These are phyloP conservation scores for Pseudogymnoascus sp. DNA, from an alignment of 2,329 filamentous ascomycete species.

Conservation along the genomic window DNA sequence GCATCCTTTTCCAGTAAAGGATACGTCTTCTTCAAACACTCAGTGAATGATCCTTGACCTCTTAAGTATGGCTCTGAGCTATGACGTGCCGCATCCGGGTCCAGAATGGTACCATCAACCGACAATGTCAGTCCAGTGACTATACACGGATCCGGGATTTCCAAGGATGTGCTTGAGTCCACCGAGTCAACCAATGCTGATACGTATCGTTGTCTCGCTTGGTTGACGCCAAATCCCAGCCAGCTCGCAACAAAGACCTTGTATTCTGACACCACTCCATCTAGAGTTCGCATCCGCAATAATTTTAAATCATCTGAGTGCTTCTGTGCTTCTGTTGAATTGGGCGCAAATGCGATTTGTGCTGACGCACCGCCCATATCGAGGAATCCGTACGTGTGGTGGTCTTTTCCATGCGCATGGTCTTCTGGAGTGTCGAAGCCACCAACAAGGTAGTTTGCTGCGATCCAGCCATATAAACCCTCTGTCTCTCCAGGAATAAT, in stretches of 20 bases:
- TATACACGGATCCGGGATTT: conserved; percentile 86
- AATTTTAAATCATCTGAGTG: conserved; percentile 86
- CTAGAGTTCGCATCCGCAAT: conserved; percentile 73
- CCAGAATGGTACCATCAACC: conserved; percentile 55
- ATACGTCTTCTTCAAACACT: conserved; percentile 74
- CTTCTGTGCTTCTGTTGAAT: conserved; percentile 79
- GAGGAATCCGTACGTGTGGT: conserved; percentile 93
- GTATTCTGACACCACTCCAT: conserved; percentile 72
- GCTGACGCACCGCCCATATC: conserved; percentile 98
- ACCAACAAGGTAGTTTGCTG: conserved; percentile 88
- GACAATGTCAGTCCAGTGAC: conserved; percentile 69
- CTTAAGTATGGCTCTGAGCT: conserved; percentile 52
- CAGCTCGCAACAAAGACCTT: conserved; percentile 92
- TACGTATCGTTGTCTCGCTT: conserved; percentile 82
- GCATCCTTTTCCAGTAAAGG: conserved; percentile 85
- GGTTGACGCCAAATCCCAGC: conserved; percentile 95
- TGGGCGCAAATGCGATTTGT: conserved; percentile 96
- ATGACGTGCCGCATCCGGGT: conserved; percentile 28
- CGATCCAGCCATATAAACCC: conserved; percentile 94
- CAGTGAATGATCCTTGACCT: conserved; percentile 80
- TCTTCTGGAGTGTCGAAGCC: conserved; percentile 73
- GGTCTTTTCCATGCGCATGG: conserved; percentile 75
- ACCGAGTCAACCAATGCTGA: conserved; percentile 64
- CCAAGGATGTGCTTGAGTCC: conserved; percentile 47
- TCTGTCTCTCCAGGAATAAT: conserved; percentile 95